Base-by-base conservation (phyloP, 2,329 filamentous ascomycete genomes). In the Penicillium fuscoglaucum region DNA sequence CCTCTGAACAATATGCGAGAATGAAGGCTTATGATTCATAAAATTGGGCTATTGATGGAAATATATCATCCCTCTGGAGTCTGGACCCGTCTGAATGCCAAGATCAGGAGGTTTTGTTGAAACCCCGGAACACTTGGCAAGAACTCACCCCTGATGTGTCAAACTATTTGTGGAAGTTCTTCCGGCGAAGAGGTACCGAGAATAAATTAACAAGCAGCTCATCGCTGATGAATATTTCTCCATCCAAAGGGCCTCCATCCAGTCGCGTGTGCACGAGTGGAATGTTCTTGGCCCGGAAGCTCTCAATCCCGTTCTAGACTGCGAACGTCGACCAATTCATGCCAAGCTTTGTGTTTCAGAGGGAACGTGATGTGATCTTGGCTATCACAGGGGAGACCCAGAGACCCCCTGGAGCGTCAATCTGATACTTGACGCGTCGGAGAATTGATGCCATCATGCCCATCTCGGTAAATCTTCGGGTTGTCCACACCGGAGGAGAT, bases 371-470 rank as follows among this genome's bases (percentile, higher is more conserved):
- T 47, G 28, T 24, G 19, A 19, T 19, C 54, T 45, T 50, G 48
- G 21, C 48, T 37, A 6, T 15, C 24, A 17, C 26, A 15, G 21
- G 8, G 12, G 9, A 31, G 15, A 35, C 13, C 44, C 26, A 8
- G 9, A 31, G 15, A 35, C 13, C 44, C 26, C 57, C 44, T 39
- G 35, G 33, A 35, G 21, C 28, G 15, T 44, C 45, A 59, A 7
- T 39, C 50, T 64, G 60, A 62, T 29, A 61, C 61, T 43, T 52
- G 33, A 15, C 8, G 3, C 26, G 58, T 62, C 61, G 60, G 60
- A 64, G 43, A 60, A 55, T 49, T 57, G 52, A 17, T 28, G 8
- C 17, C 43, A 15, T 21, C 43, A 31, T 37, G 26, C 50, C 54
- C 60, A 60, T 51, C 37, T 37, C 31, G 52, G 43, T 41, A 10